Conservation (phyloP, 805 yeast genomes). For the Saturnispora sanitii region DNA sequence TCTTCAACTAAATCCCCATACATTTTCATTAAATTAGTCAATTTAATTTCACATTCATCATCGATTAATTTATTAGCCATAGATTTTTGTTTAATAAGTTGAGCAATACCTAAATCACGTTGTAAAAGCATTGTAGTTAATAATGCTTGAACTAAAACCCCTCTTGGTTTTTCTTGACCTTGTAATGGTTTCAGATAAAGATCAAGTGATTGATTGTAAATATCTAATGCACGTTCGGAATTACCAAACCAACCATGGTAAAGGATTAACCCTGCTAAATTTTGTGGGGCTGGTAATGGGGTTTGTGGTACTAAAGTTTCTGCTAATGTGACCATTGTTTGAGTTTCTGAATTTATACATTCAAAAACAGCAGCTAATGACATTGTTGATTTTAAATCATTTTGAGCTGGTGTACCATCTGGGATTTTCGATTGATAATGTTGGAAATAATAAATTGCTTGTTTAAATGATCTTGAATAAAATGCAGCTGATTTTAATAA, state of each 20-base stretch:
- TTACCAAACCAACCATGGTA: slow-evolving; percentile 24
- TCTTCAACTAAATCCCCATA: slow-evolving; percentile 26
- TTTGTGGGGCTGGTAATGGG: slow-evolving; percentile 20
- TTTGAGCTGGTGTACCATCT: slow-evolving; percentile 17
- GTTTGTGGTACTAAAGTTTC: slow-evolving; percentile 23
- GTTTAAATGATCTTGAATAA: slow-evolving; percentile 16
- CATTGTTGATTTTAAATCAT: slow-evolving; percentile 16
- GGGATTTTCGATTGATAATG: slow-evolving; percentile 20
- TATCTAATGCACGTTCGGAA: slow-evolving; percentile 23
- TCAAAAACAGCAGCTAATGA: slow-evolving; percentile 20
- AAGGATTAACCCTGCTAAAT: slow-evolving; percentile 20
- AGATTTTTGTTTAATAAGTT: slow-evolving; percentile 24
- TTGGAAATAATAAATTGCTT: slow-evolving; percentile 18
- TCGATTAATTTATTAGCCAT: slow-evolving; percentile 20
- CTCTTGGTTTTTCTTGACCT: slow-evolving; percentile 15
- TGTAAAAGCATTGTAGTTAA: slow-evolving; percentile 19
- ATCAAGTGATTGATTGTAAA: slow-evolving; percentile 24
- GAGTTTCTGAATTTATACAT: slow-evolving; percentile 13
- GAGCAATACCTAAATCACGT: slow-evolving; percentile 26
- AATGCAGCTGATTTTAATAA: slow-evolving; percentile 21
- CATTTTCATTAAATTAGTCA: slow-evolving; percentile 20
- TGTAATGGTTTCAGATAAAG: slow-evolving; percentile 15
- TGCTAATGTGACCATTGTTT: slow-evolving; percentile 16
- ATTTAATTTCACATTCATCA: slow-evolving; percentile 15
- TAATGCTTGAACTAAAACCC: slow-evolving; percentile 21